Conservation (phyloP, 2,329 filamentous ascomycete species). For the Fusarium palustre region DNA sequence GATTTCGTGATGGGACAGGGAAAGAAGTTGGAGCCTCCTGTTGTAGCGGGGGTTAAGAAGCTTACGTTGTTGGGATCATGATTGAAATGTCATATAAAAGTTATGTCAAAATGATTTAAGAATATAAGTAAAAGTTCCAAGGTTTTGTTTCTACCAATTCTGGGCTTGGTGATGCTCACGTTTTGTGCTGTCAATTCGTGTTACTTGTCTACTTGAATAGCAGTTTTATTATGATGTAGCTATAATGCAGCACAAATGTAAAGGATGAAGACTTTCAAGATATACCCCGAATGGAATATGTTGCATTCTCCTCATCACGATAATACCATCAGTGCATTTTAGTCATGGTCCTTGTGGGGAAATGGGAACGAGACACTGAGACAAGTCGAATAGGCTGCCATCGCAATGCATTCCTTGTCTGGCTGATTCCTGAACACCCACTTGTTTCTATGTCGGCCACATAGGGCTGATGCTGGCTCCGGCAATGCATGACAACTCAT, state of each 20-base stretch:
- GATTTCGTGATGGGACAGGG: slow-evolving; percentile 62
- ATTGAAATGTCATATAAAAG: slow-evolving; percentile 9
- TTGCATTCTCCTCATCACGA: neutral
- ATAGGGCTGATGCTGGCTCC: slow-evolving; percentile 24
- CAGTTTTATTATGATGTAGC: no score
- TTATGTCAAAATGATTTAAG: slow-evolving; percentile 24
- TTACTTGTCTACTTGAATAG: no score
- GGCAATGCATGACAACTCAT: slow-evolving; percentile 24
- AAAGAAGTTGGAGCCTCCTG: slow-evolving; percentile 61
- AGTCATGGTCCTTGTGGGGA: neutral
- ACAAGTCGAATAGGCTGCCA: slow-evolving; percentile 1
- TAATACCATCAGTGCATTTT: neutral
- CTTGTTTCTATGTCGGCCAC: neutral
- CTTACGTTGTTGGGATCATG: slow-evolving; percentile 62
- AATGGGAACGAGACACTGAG: neutral
- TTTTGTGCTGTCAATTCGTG: neutral
- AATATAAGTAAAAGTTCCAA: slow-evolving; percentile 2
- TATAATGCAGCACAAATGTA: neutral
- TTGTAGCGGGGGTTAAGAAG: slow-evolving; percentile 62
- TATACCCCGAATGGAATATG: neutral
- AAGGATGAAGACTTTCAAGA: neutral
- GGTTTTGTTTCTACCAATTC: neutral
- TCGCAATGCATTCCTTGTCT: slow-evolving; percentile 27
- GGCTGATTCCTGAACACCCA: neutral
- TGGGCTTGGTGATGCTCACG: neutral